Base-by-base conservation (phyloP, 495 filamentous ascomycete species). In the Aspergillus coremiiformis region DNA sequence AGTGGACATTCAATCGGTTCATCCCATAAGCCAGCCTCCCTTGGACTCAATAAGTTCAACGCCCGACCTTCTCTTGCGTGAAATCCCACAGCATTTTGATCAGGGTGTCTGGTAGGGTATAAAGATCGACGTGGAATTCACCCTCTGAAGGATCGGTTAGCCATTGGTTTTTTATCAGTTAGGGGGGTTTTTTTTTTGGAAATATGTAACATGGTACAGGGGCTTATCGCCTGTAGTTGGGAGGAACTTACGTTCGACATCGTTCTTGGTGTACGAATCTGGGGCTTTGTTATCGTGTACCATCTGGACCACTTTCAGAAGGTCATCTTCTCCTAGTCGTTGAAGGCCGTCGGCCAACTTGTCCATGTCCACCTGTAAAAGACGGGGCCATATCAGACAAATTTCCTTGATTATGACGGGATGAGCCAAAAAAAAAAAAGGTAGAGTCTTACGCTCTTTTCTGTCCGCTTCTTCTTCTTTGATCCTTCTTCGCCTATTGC, bases 71-170 rank as follows among this genome's bases (percentile, higher is more conserved):
- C 47, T 78, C 73, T 37, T 71, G 64, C 12, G 82, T 80, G 68
- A 87, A 91, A 37, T 95, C 94, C 91, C 92, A 97, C 24, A 99
- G 84, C 84, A 87, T 89, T 70, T 95, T 95, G 60, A 80, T 74
- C 39, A 80, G 57, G 14, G 69, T 63, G 45, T 96, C 91, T 1
- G 94, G 91, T 19, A 99, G 76, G 15, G 94, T 97, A 69, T 95
- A 97, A 17, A 99, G 78, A 63, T 99, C 94, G 49, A 99, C 92
- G 53, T 96, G 92, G 76, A 99, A 99, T 71, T 99, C 94, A 55
- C 94, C 94, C 64, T 88, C 89, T 93, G 65, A 50, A 21, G 21
- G 8, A n/a, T 6, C 6, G 23, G n/a, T 30, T 15, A 17, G 53
- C 57, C 30, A 54, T 32, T 43, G 19, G 17, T 14, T 29, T 35